phyloP scores from a whole-genome alignment of 1,139 yeast species.

The Yueomyces sp. region DNA sequence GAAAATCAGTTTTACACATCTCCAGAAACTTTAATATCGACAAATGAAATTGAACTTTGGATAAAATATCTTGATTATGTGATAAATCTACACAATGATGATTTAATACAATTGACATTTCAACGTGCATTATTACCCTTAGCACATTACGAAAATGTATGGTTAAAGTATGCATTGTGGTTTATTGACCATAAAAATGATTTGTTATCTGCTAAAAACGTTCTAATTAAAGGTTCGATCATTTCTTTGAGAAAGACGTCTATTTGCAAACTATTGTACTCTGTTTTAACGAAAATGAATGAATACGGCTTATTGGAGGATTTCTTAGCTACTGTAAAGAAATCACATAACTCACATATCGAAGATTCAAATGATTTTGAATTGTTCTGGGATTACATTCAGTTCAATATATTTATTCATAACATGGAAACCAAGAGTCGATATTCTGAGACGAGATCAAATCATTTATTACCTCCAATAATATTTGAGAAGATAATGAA shows the following conservation, averaged over 20 bases:
- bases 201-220: conserved; percentile 13
- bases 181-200: conserved; percentile 15
- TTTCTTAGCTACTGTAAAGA: conserved; percentile 7
- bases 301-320: conserved; percentile 10
- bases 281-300: conserved; percentile 11
- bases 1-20: conserved; percentile 16
- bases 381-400: conserved; percentile 20
- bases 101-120: conserved; percentile 16
- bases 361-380: conserved; percentile 16
- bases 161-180: conserved; percentile 23
- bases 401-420: conserved; percentile 11
- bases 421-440: conserved; percentile 8
- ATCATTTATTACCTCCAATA: conserved; percentile 4
- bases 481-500: conserved; percentile 10
- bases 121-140: conserved; percentile 21
- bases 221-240: conserved; percentile 12
- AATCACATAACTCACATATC: conserved; percentile 8
- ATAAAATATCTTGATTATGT: conserved; percentile 17
- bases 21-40: conserved; percentile 14
- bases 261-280: conserved; percentile 13
- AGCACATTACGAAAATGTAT: conserved; percentile 20
- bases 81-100: conserved; percentile 10
- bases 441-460: conserved; percentile 5
- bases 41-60: conserved; percentile 18
- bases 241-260: conserved; percentile 13